These are phyloP conservation scores for Coemansia furcata DNA, from an alignment of 192 early-diverging fungal species.

Conservation along the genomic window DNA sequence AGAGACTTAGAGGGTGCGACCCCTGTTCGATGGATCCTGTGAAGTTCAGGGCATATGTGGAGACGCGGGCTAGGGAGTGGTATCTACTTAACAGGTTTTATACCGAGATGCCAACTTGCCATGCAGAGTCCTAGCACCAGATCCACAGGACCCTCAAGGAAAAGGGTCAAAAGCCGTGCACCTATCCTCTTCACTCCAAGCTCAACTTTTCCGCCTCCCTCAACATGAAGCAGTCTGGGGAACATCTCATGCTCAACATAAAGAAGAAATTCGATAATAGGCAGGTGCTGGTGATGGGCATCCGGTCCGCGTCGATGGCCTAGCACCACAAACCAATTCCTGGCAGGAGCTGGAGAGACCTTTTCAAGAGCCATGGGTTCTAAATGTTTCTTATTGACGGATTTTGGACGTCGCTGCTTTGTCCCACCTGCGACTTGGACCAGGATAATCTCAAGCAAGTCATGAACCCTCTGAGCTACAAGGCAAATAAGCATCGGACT, in stretches of 20 bases:
- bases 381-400: constrained; percentile 12
- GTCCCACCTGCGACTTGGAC: not conserved
- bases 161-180: not conserved
- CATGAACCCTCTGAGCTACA: not conserved
- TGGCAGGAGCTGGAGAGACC: constrained; percentile 1
- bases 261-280: constrained; percentile 5
- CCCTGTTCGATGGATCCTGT: not conserved
- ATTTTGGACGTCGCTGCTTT: constrained; percentile 1
- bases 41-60: not conserved
- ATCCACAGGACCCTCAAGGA: not conserved
- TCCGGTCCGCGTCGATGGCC: constrained; percentile 15
- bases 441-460: not conserved
- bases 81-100: not conserved
- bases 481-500: not conserved
- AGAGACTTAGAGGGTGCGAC: not conserved
- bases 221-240: constrained; percentile 10
- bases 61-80: not conserved
- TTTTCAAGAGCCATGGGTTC: constrained; percentile 6
- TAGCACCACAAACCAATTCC: constrained; percentile 11
- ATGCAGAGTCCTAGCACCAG: not conserved
- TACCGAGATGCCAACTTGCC: not conserved
- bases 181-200: constrained; percentile 6
- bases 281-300: constrained; percentile 6
- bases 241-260: not conserved
- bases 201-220: constrained; percentile 3